phyloP scores from a whole-genome alignment of 192 early-diverging fungal genomes.

The Backusella tuberculispora region DNA sequence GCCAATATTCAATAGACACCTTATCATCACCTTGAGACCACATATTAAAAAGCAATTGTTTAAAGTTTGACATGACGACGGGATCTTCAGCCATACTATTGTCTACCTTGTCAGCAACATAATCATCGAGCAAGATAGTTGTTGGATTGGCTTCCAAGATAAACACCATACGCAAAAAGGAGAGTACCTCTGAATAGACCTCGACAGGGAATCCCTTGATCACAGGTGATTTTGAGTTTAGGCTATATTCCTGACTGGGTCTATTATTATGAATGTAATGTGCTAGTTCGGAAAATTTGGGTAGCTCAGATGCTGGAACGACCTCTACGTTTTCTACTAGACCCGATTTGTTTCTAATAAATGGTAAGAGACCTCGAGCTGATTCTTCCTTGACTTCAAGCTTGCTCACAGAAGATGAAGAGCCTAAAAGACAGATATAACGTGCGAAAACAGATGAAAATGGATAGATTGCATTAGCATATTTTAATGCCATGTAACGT shows the following conservation, averaged over 20 bases:
- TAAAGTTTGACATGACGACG: conserved; percentile 44
- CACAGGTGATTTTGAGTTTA: conserved; percentile 39
- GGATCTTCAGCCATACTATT: conserved; percentile 52
- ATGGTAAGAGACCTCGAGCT: conserved; percentile 48
- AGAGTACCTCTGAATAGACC: conserved; percentile 62
- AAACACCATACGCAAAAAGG: conserved; percentile 66
- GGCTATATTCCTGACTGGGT: conserved; percentile 34
- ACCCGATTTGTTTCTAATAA: conserved; percentile 21
- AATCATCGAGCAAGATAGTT: conserved; percentile 49
- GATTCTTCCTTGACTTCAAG: conserved; percentile 62
- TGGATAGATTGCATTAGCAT: conserved; percentile 61
- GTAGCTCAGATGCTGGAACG: conserved; percentile 29
- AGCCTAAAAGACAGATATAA: conserved; percentile 64
- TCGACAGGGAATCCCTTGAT: conserved; percentile 58
- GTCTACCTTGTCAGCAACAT: conserved; percentile 47
- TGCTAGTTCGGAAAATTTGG: conserved; percentile 36
- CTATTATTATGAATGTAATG: conserved; percentile 31
- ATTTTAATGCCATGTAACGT: conserved; percentile 65
- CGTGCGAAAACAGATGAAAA: conserved; percentile 60
- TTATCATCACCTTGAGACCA: conserved; percentile 42
- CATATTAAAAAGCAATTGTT: conserved; percentile 19
- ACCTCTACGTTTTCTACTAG: conserved; percentile 19
- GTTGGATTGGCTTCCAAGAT: conserved; percentile 66
- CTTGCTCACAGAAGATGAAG: conserved; percentile 46
- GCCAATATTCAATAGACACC: conserved; percentile 51